Evolutionary conservation across 2,329 filamentous ascomycete species (phyloP).

Genomic region (Aspergillus sp.): DNA sequence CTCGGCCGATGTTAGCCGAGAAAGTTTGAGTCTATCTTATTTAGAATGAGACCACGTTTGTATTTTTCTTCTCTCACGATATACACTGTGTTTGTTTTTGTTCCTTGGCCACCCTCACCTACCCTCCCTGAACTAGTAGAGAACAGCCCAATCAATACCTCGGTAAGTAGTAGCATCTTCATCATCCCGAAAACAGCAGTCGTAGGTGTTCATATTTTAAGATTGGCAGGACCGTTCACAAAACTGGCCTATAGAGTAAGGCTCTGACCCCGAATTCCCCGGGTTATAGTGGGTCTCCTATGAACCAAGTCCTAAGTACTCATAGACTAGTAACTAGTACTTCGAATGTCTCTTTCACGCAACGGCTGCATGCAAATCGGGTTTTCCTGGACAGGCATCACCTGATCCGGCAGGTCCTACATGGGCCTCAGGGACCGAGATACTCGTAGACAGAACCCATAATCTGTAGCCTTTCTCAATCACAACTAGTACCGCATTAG

Average conservation of each 20-base stretch:
- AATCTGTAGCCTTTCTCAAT: not conserved
- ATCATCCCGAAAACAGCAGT: not conserved
- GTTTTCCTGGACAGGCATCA: not conserved
- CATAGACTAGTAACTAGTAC: not conserved
- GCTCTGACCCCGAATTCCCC: not conserved
- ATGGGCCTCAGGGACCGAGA: not conserved
- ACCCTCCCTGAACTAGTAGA: too few relatives aligned
- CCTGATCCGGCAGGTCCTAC: constrained; percentile 20
- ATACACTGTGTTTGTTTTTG: not conserved
- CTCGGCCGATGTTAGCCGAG: constrained; percentile 3
- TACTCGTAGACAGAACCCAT: not conserved
- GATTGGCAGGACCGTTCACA: not conserved
- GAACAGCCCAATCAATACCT: not conserved
- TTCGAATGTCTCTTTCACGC: not conserved
- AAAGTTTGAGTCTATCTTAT: not conserved
- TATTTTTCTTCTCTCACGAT: not conserved
- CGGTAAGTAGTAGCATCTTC: not conserved
- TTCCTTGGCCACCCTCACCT: not conserved
- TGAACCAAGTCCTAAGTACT: constrained; percentile 4
- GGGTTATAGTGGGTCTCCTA: not conserved
- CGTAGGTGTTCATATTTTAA: not conserved
- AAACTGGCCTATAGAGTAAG: not conserved
- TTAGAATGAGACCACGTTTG: not conserved
- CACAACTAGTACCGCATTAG: constrained; percentile 2
- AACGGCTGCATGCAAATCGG: not conserved